phyloP scores from a whole-genome alignment of 768 basidiomycete species.

The Lactarius quietus region DNA sequence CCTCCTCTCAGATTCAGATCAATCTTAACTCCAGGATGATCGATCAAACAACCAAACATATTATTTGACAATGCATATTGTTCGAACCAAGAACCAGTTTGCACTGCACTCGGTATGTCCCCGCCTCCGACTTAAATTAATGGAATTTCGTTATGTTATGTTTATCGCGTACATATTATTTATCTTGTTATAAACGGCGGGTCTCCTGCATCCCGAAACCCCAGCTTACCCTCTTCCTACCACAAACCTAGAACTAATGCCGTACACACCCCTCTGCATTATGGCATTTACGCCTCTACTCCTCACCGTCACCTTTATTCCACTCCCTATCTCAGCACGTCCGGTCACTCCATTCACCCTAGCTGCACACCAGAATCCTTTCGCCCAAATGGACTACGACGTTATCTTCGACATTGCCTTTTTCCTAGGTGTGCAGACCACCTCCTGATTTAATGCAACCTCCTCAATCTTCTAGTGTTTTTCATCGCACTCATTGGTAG shows the following conservation, averaged over 20 bases:
- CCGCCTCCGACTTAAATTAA: not conserved
- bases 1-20: not conserved
- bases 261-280: not conserved
- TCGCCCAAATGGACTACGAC: not conserved
- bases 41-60: not conserved
- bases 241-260: not conserved
- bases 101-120: not conserved
- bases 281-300: not conserved
- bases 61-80: not conserved
- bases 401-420: not conserved
- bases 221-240: not conserved
- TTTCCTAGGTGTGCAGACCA: not conserved
- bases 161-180: not conserved
- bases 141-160: not conserved
- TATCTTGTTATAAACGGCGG: not conserved
- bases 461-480: not conserved
- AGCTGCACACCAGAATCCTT: not conserved
- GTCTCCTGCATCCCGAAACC: too few species aligned
- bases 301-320: not conserved
- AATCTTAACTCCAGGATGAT: not conserved
- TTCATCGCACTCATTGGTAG: not conserved
- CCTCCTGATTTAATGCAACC: not conserved
- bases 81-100: not conserved
- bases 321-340: not conserved
- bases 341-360: not conserved